phyloP scores from a whole-genome alignment of 2,329 filamentous ascomycete species.

The Colletotrichum lentis region DNA sequence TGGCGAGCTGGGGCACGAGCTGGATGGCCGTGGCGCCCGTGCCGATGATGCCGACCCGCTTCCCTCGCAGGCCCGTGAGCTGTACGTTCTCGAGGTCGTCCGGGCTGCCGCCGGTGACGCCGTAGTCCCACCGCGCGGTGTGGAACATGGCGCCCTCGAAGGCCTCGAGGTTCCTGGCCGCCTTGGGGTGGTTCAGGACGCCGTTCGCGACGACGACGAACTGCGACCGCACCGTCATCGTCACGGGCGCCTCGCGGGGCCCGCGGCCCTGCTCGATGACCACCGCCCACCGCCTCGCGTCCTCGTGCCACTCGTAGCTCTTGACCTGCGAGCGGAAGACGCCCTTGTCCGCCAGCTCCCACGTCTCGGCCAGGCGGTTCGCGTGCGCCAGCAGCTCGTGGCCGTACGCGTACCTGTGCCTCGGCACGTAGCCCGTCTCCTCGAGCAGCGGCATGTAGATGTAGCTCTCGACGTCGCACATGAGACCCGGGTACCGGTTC shows the following conservation, averaged over 20 bases:
- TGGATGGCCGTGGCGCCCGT: conserved; percentile 60
- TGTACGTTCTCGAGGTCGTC: conserved; percentile 51
- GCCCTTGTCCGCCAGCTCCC: conserved; percentile 47
- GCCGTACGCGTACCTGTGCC: conserved; percentile 56
- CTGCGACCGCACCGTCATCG: conserved; percentile 49
- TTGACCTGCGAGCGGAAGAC: conserved; percentile 55
- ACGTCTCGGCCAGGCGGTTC: conserved; percentile 53
- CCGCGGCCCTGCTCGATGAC: conserved; percentile 42
- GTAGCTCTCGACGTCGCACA: conserved; percentile 68
- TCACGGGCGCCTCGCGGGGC: conserved; percentile 40
- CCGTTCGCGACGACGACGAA: conserved; percentile 53
- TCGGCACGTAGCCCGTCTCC: conserved; percentile 67
- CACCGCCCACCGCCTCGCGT: conserved; percentile 40
- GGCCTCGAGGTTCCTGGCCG: conserved; percentile 53
- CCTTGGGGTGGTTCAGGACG: conserved; percentile 51
- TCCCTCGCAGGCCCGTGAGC: conserved; percentile 56
- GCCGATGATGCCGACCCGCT: conserved; percentile 59
- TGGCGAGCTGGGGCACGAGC: conserved; percentile 54
- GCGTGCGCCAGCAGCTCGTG: conserved; percentile 55
- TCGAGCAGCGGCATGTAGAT: conserved; percentile 69
- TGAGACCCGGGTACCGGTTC: conserved; percentile 59
- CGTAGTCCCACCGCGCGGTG: conserved; percentile 57
- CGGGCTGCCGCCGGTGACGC: conserved; percentile 52
- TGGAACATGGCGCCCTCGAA: conserved; percentile 57
- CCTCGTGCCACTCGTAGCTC: conserved; percentile 58